Base-by-base conservation (phyloP, 495 filamentous ascomycete species). In the Penicillium coffeae region DNA sequence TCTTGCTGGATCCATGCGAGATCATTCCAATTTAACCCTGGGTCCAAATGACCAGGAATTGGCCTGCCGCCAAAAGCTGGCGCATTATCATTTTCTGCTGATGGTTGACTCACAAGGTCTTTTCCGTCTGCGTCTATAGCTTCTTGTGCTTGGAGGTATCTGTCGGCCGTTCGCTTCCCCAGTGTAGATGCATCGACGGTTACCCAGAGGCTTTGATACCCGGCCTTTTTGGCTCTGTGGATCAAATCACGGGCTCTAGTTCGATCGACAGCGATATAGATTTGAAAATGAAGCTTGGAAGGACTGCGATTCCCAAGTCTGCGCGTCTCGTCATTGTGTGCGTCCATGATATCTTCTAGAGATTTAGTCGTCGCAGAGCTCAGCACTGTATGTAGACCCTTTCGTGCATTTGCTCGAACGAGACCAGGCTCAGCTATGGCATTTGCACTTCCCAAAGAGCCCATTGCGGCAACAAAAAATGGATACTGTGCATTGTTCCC, bases 381-480 rank as follows among this genome's bases (percentile, higher is more conserved):
- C 21, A 58, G 44, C 39, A 58, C 49, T 9, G 45, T 47, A 38
- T 58, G 43, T 36, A 58, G 16, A 9, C 55, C 55, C 34, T 55
- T 55, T 20, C 55, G 51, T 4, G 51, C 55, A 0, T 51, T 48
- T 14, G 51, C 48, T 37, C 51, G 48, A 18, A 47, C 55, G 0
- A 58, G 51, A 34, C 50, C 32, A 15, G 51, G 48, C 32, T 58
- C 55, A 27, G 55, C 55, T 19, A 51, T 51, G 1, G 43, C 43
- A 21, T 58, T 47, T 14, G 51, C 42, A 22, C 48, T 55, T 3
- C 55, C 55, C 18, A 58, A 21, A 1, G 51, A 54, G 8, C 55
- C 55, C 55, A 58, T 58, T 1, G 55, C 55, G 0, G 55, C 50
- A 2, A 58, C 45, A 19, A 55, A 58, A 22, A 58, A 58, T 19